These are phyloP conservation scores for Hymenoscyphus scutula DNA, from an alignment of 2,329 filamentous ascomycete species.

Conservation along the genomic window DNA sequence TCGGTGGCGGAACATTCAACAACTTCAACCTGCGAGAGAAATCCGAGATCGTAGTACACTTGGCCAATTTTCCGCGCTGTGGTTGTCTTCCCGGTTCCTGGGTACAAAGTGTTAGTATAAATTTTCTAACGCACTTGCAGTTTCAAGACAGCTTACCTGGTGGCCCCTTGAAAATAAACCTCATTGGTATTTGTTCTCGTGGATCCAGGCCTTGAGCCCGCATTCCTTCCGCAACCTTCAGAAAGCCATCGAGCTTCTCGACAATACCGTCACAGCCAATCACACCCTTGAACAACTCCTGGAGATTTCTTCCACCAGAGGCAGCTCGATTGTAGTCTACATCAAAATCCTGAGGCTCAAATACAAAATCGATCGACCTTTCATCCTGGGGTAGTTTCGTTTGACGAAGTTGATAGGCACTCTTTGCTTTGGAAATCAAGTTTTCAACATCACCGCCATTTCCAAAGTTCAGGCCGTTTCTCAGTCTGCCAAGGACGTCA, in stretches of 20 bases:
- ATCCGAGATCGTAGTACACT: slow-evolving; percentile 72
- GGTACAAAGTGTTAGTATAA: slow-evolving; percentile 14
- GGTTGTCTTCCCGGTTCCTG: slow-evolving; percentile 69
- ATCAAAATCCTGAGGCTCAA: slow-evolving; percentile 50
- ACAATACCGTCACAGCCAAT: slow-evolving; percentile 53
- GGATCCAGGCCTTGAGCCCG: slow-evolving; percentile 47
- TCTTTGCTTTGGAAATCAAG: slow-evolving; percentile 55
- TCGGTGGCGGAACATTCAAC: slow-evolving; percentile 67
- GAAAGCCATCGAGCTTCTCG: slow-evolving; percentile 47
- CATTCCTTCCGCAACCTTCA: slow-evolving; percentile 45
- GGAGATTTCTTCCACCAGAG: slow-evolving; percentile 41
- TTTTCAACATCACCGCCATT: slow-evolving; percentile 75
- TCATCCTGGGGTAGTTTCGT: slow-evolving; percentile 18
- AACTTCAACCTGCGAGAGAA: slow-evolving; percentile 59
- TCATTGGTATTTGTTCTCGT: slow-evolving; percentile 51
- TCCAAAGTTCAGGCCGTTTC: slow-evolving; percentile 65
- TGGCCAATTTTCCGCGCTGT: slow-evolving; percentile 73
- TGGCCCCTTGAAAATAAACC: slow-evolving; percentile 57
- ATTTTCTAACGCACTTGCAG: no score
- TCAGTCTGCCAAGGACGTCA: slow-evolving; percentile 58
- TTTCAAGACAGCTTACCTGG: slow-evolving; percentile 51
- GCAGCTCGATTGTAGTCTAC: slow-evolving; percentile 47
- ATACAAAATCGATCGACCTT: slow-evolving; percentile 22
- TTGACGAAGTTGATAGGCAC: slow-evolving; percentile 28
- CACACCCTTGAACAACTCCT: slow-evolving; percentile 47